These are phyloP conservation scores for Diaporthe humulicola DNA, from an alignment of 2,329 filamentous ascomycete species.

Conservation along the genomic window DNA sequence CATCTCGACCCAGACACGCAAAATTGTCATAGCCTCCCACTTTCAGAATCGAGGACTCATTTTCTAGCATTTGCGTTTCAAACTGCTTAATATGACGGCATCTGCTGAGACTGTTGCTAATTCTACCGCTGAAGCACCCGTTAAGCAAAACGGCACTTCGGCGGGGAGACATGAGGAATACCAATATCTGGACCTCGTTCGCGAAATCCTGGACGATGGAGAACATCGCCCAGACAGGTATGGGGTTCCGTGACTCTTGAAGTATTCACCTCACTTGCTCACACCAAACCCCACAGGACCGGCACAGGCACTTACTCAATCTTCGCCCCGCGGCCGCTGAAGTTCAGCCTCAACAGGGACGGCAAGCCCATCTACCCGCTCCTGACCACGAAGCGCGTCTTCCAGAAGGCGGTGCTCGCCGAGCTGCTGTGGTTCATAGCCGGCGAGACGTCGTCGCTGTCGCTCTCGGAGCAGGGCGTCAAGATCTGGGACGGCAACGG, in stretches of 20 bases:
- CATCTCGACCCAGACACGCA: not conserved
- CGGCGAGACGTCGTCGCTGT: conserved; percentile 83
- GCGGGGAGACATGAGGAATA: conserved; percentile 81
- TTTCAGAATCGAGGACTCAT: not conserved
- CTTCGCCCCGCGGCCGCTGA: conserved; percentile 88
- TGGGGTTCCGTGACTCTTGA: conserved; percentile 1
- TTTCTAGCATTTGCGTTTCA: not conserved
- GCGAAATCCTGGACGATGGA: conserved; percentile 83
- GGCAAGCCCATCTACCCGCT: conserved; percentile 82
- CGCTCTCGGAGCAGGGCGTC: conserved; percentile 83
- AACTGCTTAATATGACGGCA: conserved; percentile 27
- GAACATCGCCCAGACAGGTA: conserved; percentile 92
- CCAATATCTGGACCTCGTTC: conserved; percentile 93
- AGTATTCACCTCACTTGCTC: conserved; percentile 21
- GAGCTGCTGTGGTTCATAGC: conserved; percentile 97
- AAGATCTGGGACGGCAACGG: conserved; percentile 99
- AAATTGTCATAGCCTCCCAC: not conserved
- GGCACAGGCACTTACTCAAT: conserved; percentile 93
- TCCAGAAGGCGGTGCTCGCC: conserved; percentile 87
- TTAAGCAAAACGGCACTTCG: conserved; percentile 22
- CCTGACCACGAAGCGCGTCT: conserved; percentile 97
- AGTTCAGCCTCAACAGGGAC: conserved; percentile 82
- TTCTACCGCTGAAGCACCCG: conserved; percentile 1
- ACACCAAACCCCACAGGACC: conserved; percentile 67
- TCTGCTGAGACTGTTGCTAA: conserved; percentile 24